Base-by-base conservation (phyloP, 2,329 filamentous ascomycete genomes). In the Microsporum canis region DNA sequence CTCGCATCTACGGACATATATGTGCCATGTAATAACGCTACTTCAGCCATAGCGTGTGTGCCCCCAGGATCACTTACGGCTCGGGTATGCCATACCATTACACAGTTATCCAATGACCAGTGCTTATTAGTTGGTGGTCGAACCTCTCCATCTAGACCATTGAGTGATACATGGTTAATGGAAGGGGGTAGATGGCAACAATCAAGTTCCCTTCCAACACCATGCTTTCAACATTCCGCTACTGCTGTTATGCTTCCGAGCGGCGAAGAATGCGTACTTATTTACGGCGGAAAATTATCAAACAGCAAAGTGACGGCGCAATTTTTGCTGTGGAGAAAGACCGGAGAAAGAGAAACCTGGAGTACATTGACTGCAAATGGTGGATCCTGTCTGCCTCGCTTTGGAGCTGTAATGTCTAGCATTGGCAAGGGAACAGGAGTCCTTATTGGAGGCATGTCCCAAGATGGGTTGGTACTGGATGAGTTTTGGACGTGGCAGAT, bases 81-180 rank as follows among this genome's bases (percentile, higher is more conserved):
- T 36, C 67, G 86, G 51, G 86, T 92, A 79, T 94, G 89, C 66
- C 89, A 94, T 71, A 87, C 88, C 0, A 77, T 91, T 23, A 91
- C 88, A 23, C 78, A 84, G 57, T 70, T 95, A 3, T 80, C 79
- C 1, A 75, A 78, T 38, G 72, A 74, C 27, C 82, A 82, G 14
- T 80, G 80, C 62, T 73, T 96, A 8, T 77, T 96, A 55, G 80
- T 83, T 34, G 91, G 92, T 29, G 92, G 92, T 3, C 82, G 91
- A 62, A 79, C 82, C n/a, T 92, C 89, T 5, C 91, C 91, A 3
- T 79, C 84, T 10, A 80, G 79, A 34, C 84, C 84, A 1, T 76
- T 89, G 47, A 77, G 77, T 39, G 88, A 94, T 71, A 91, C 88
- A 66, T 96, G 89, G 89, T 66, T 91, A 1, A 83, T 86, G 64